phyloP scores from a whole-genome alignment of 441 rosid species.

The Arabidopsis lyrata region DNA sequence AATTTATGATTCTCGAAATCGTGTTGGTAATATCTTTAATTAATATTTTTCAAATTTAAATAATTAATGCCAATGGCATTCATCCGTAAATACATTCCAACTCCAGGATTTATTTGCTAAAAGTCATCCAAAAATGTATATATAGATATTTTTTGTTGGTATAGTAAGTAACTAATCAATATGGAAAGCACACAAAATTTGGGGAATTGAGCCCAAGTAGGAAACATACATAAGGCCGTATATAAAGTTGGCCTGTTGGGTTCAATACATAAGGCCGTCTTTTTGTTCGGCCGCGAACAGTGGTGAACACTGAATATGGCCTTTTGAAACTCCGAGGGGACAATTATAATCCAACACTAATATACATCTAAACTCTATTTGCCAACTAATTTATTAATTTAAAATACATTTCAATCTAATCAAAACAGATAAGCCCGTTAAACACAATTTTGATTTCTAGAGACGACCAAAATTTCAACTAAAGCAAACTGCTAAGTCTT shows the following conservation, averaged over 20 bases:
- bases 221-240: not conserved
- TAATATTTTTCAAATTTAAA: too few species aligned
- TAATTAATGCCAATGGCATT: too few species aligned
- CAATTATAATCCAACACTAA: slow-evolving; percentile 12
- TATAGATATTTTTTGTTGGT: not conserved
- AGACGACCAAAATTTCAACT: not conserved
- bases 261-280: not conserved
- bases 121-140: too few species aligned
- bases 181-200: not conserved
- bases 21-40: too few species aligned
- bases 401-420: slow-evolving; percentile 26
- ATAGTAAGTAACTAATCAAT: not conserved
- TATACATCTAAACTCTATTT: slow-evolving; percentile 17
- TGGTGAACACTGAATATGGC: slow-evolving; percentile 6
- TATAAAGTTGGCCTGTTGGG: not conserved
- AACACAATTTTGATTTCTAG: not conserved
- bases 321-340: slow-evolving; percentile 31
- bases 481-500: not conserved
- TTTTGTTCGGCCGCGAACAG: slow-evolving; percentile 1
- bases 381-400: slow-evolving; percentile 30
- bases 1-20: too few species aligned
- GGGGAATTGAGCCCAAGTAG: not conserved
- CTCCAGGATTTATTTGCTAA: too few species aligned
- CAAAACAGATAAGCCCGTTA: slow-evolving; percentile 16
- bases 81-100: too few species aligned